Conservation (phyloP, 1,284 basidiomycete genomes). For the Ceratobasidium sp. region DNA sequence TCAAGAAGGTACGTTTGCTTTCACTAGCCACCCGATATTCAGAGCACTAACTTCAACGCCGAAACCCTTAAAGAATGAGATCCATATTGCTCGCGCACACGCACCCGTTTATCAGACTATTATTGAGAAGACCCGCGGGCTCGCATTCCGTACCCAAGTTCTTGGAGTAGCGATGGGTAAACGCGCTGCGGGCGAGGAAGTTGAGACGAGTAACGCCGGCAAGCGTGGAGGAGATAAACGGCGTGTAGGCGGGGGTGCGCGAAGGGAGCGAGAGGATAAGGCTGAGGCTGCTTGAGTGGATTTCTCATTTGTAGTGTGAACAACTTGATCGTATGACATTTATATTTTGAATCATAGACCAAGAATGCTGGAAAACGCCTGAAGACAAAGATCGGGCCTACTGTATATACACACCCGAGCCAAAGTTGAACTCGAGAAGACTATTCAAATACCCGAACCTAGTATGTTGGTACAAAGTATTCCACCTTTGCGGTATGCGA, state of each 20-base stretch:
- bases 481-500: not conserved
- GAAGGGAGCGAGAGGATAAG: conserved; percentile 69
- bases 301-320: conserved; percentile 13
- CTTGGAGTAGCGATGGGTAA: conserved; percentile 86
- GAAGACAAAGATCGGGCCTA: not conserved
- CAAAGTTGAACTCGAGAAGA: not conserved
- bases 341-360: not conserved
- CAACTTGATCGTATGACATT: conserved; percentile 11
- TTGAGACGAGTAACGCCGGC: conserved; percentile 40
- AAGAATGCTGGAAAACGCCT: not conserved
- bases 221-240: conserved; percentile 42
- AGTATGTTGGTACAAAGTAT: not conserved
- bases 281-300: conserved; percentile 63
- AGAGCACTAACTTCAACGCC: too few species aligned
- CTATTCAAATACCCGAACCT: not conserved
- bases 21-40: too few species aligned
- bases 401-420: not conserved
- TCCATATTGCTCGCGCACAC: conserved; percentile 92
- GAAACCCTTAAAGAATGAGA: conserved; percentile 78
- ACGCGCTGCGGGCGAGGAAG: conserved; percentile 54
- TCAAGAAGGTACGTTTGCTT: conserved; percentile 86
- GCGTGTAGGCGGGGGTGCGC: conserved; percentile 52
- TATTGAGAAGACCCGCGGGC: conserved; percentile 95
- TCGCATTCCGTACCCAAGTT: conserved; percentile 92
- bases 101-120: conserved; percentile 93